phyloP scores from a whole-genome alignment of 805 yeast genomes.

The Barnettozyma populi region DNA sequence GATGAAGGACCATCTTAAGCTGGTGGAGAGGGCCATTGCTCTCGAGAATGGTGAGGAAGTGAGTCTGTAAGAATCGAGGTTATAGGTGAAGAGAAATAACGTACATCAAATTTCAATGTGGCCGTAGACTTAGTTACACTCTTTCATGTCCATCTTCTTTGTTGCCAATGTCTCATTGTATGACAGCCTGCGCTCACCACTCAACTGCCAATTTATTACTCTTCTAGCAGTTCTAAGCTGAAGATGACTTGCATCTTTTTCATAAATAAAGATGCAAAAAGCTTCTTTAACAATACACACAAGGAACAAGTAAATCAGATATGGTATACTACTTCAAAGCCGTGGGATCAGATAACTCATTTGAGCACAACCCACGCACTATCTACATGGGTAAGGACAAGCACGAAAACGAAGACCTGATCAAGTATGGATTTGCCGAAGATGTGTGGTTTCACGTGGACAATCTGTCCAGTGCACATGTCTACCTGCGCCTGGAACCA shows the following conservation, averaged over 20 bases:
- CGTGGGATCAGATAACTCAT: constrained; percentile 29
- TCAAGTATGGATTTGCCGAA: constrained; percentile 58
- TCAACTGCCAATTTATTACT: no score
- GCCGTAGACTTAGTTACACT: neutral
- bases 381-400: constrained; percentile 73
- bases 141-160: neutral
- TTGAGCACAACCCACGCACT: constrained; percentile 27
- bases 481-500: constrained; percentile 52
- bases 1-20: constrained; percentile 41
- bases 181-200: no score
- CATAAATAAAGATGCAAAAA: no score
- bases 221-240: no score
- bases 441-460: constrained; percentile 83
- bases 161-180: no score
- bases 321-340: constrained; percentile 44
- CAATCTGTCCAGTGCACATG: constrained; percentile 70
- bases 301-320: neutral
- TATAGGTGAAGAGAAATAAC: neutral
- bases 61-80: neutral
- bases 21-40: constrained; percentile 42
- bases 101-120: neutral
- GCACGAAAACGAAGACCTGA: constrained; percentile 56
- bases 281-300: neutral
- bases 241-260: no score
- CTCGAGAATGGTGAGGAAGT: constrained; percentile 55